phyloP scores from a whole-genome alignment of 2,329 filamentous ascomycete species.

The Aspergillus sp. region DNA sequence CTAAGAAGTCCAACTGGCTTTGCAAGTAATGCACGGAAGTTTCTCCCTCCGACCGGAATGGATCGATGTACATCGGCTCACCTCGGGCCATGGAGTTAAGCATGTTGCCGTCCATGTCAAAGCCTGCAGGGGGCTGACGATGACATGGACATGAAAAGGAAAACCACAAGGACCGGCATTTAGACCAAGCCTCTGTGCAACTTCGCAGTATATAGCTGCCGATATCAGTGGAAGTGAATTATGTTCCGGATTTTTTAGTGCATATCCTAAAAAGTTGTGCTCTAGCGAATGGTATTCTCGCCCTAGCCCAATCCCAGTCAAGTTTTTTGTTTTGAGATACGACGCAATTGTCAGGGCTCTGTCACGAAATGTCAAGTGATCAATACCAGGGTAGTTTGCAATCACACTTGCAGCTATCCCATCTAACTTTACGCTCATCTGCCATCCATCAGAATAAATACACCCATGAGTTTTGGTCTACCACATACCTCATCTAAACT shows the following conservation, averaged over 20 bases:
- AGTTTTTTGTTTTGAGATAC: constrained; percentile 64
- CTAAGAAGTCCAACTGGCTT: constrained; percentile 24
- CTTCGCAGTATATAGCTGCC: constrained; percentile 75
- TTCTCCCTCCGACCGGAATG: constrained; percentile 67
- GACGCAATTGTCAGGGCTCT: constrained; percentile 64
- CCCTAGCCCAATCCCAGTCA: constrained; percentile 67
- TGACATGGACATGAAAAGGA: constrained; percentile 78
- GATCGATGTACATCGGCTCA: constrained; percentile 75
- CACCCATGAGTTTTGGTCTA: not conserved
- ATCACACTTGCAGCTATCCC: constrained; percentile 56
- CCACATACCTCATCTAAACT: constrained; percentile 65
- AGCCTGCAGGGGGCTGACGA: constrained; percentile 61
- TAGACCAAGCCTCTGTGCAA: constrained; percentile 70
- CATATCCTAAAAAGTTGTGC: constrained; percentile 84
- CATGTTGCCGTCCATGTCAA: constrained; percentile 54
- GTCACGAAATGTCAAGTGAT: constrained; percentile 55
- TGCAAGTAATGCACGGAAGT: constrained; percentile 43
- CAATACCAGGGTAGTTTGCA: constrained; percentile 48
- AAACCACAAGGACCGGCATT: constrained; percentile 75
- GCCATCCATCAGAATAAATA: constrained; percentile 9
- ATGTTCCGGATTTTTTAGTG: constrained; percentile 66
- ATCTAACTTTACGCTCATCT: constrained; percentile 65
- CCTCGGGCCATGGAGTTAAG: constrained; percentile 15
- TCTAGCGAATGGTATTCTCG: constrained; percentile 71
- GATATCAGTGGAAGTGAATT: constrained; percentile 83